Base-by-base conservation (phyloP, 2,329 filamentous ascomycete species). In the Paracoccidioides lutzii region DNA sequence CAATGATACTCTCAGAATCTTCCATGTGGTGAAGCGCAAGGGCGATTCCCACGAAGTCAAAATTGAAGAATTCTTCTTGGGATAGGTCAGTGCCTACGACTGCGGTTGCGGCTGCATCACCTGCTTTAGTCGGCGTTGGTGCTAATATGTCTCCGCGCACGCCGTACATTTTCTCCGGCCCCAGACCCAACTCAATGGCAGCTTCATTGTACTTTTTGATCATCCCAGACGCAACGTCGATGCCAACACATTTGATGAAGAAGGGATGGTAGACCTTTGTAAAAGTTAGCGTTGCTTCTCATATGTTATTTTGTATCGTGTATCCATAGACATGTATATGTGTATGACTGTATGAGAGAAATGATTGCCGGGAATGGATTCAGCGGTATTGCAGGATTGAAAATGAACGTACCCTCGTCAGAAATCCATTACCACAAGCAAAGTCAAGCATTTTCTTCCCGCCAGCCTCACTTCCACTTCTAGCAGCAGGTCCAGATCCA, bases 371-470 rank as follows among this genome's bases (percentile, higher is more conserved):
- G 22, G 22, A 22, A 22, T 22, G 22, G 33, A 22, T 52, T 52
- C 10, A 22, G 9, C 9, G 40, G 14, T 14, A 33, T 22, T 5
- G 35, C n/a, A 30, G 42, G 14, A 54, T 37, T 38, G 12, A 8
- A 33, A 46, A 14, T 5, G 8, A 15, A 38, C 55, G 52, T 58
- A 60, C 59, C 9, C 44, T 53, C 10, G 58, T 58, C 28, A 59
- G 41, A 22, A 59, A 56, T 7, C 59, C 60, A 30, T 60, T 54
- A 22, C 60, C 60, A 41, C 60, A 61, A 10, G 60, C 60, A 49
- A 57, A 61, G 28, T 61, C 60, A 10, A 61, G 57, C 52, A 61
- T 58, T 55, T 60, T 61, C 38, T n/a, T 51, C 44, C 37, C 42
- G 9, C 9, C 30, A 12, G 2, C 8, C 33, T 48, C 40, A 22